phyloP scores from a whole-genome alignment of 1,139 yeast species.

The Hanseniaspora gamundiae region DNA sequence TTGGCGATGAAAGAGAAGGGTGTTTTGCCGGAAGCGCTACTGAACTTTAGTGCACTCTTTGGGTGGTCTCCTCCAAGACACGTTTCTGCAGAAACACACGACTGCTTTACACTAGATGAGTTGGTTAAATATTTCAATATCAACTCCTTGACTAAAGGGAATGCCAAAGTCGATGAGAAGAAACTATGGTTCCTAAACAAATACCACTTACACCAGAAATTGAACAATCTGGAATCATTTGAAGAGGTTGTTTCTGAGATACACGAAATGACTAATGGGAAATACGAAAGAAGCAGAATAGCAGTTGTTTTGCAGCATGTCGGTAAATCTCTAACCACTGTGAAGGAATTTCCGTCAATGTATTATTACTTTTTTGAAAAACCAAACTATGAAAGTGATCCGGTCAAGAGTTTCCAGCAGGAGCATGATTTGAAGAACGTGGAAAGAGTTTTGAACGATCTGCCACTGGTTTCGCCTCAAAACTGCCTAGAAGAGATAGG shows the following conservation, averaged over 20 bases:
- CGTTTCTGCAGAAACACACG: conserved; percentile 42
- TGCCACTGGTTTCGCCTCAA: conserved; percentile 9
- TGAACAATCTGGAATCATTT: conserved; percentile 28
- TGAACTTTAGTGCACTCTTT: conserved; percentile 78
- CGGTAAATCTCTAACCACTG: conserved; percentile 31
- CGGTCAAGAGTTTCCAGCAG: conserved; percentile 14
- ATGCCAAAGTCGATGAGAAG: conserved; percentile 76
- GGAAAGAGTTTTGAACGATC: conserved; percentile 11
- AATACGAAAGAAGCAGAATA: conserved; percentile 14
- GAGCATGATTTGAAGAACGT: conserved; percentile 10
- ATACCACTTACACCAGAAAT: conserved; percentile 36
- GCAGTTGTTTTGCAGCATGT: conserved; percentile 16
- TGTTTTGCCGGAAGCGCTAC: conserved; percentile 71
- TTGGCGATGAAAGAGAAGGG: conserved; percentile 47
- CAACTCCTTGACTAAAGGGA: conserved; percentile 76
- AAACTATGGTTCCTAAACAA: conserved; percentile 71
- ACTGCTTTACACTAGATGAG: conserved; percentile 45
- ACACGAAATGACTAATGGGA: conserved; percentile 13
- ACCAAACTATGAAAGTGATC: conserved; percentile 25
- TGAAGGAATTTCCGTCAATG: conserved; percentile 35
- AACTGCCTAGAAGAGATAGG: conserved; percentile 20
- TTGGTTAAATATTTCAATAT: conserved; percentile 37
- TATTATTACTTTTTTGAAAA: conserved; percentile 40
- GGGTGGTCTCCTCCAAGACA: conserved; percentile 86
- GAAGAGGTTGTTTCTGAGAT: conserved; percentile 27